phyloP scores from a whole-genome alignment of 2,329 filamentous ascomycete genomes.

The Xylariales sp. region DNA sequence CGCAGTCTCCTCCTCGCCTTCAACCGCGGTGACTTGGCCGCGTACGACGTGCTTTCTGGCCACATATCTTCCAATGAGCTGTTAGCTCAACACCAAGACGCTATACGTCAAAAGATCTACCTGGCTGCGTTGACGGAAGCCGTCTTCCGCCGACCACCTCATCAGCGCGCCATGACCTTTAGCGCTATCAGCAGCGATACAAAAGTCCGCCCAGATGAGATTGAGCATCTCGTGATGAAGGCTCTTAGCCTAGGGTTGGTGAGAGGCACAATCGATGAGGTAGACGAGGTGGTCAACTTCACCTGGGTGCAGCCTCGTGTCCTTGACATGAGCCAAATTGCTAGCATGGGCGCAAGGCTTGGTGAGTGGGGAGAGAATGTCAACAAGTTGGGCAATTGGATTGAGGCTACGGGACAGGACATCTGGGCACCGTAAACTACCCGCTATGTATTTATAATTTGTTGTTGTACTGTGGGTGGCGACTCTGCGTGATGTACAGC shows the following conservation, averaged over 20 bases:
- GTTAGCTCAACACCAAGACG: conserved; percentile 72
- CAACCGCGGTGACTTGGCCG: conserved; percentile 87
- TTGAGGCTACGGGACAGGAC: conserved; percentile 88
- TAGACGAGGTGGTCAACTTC: conserved; percentile 88
- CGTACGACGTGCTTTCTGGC: conserved; percentile 77
- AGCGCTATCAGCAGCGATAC: conserved; percentile 84
- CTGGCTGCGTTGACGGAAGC: conserved; percentile 93
- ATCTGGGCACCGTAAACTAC: conserved; percentile 77
- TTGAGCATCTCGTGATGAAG: conserved; percentile 99
- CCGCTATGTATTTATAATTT: conserved; percentile 2
- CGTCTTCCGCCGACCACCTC: conserved; percentile 91
- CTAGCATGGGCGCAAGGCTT: conserved; percentile 81
- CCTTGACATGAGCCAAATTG: conserved; percentile 90
- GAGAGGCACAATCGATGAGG: conserved; percentile 91
- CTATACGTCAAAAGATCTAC: conserved; percentile 96
- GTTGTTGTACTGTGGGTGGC: no score
- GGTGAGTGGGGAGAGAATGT: conserved; percentile 96
- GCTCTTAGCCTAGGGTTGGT: conserved; percentile 90
- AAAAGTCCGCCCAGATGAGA: conserved; percentile 84
- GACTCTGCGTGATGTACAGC: no score
- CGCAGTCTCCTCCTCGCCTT: conserved; percentile 96
- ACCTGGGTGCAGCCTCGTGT: conserved; percentile 99
- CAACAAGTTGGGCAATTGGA: conserved; percentile 95
- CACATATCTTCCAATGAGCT: conserved; percentile 78
- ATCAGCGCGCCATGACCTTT: conserved; percentile 94